phyloP scores from a whole-genome alignment of 2,329 filamentous ascomycete species.

The Fusarium nygamai region DNA sequence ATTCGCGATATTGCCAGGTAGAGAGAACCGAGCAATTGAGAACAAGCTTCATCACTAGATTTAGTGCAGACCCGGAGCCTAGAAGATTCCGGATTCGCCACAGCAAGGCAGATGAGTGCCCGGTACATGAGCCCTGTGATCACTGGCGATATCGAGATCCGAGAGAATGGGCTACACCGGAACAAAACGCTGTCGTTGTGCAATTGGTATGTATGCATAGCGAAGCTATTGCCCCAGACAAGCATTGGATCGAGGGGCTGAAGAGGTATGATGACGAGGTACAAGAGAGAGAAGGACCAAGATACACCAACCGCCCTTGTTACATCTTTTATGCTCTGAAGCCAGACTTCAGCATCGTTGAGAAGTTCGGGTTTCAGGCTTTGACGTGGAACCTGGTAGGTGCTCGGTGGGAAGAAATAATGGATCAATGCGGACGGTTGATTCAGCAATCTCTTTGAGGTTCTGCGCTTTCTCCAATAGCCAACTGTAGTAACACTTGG shows the following conservation, averaged over 20 bases:
- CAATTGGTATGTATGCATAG: background rate
- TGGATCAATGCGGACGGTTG: background rate
- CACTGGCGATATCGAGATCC: background rate
- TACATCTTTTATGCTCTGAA: background rate
- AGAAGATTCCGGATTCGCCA: background rate
- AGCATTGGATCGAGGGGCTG: background rate
- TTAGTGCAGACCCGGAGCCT: background rate
- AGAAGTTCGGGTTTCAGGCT: background rate
- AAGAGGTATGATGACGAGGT: background rate
- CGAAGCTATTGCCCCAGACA: background rate
- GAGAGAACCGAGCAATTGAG: background rate
- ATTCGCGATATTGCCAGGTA: background rate
- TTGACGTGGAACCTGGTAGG: background rate
- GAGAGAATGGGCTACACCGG: background rate
- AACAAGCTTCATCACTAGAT: background rate
- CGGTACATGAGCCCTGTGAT: background rate
- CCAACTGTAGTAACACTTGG: accelerated
- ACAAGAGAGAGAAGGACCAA: background rate
- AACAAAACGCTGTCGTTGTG: background rate
- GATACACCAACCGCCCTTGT: background rate
- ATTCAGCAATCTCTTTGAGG: background rate
- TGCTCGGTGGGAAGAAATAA: background rate
- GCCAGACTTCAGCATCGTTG: background rate
- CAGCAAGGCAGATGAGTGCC: background rate
- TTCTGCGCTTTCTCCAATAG: accelerated